Evolutionary conservation across 2,329 filamentous ascomycete species (phyloP), one percentile per base, ranked within the genome.

Genomic region (Coniosporium tulheliwenetii): DNA sequence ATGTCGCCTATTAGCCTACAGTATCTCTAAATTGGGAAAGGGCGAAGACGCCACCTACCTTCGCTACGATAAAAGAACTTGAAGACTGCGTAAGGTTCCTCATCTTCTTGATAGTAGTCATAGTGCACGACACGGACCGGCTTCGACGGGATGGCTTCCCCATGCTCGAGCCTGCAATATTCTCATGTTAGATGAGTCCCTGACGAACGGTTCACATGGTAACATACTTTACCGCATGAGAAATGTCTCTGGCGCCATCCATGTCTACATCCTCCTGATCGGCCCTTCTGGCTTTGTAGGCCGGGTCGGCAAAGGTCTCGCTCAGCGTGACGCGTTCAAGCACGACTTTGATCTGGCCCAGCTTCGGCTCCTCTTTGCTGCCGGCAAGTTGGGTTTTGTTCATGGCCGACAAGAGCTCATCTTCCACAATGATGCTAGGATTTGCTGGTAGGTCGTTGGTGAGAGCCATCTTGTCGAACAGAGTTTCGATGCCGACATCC

Each of bases 401-500:
- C 42, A 49, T 41, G 8, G 47, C 45, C 14, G 39, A 30, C 2
- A 46, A 36, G 7, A 48, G 34, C 14, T 38, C 36, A 14, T 47
- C 44, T 35, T 46, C 48, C n/a, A 46, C 47, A 5, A 36, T 12
- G 2, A 14, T 33, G 33, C 10, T 35, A 39, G 10, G 16, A 19
- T 33, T 13, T 34, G 15, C 3, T 29, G n/a, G 34, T n/a, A 30
- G 15, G 30, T 26, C 36, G 39, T 36, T 16, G 42, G 16, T 29
- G 5, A 49, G 13, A n/a, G 40, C 13, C 32, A 50, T 40, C 42
- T 42, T 50, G 34, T 48, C 40, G 33, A 47, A 46, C 5, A 44
- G 16, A 2, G 41, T 45, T 30, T 50, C 49, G 15, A 50, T 48
- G 5, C 47, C 45, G 9, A 46, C 43, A 14, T 51, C 47, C 37